These are phyloP conservation scores for Cephalotrichum gorgonifer DNA, from an alignment of 2,329 filamentous ascomycete species.

Conservation along the genomic window DNA sequence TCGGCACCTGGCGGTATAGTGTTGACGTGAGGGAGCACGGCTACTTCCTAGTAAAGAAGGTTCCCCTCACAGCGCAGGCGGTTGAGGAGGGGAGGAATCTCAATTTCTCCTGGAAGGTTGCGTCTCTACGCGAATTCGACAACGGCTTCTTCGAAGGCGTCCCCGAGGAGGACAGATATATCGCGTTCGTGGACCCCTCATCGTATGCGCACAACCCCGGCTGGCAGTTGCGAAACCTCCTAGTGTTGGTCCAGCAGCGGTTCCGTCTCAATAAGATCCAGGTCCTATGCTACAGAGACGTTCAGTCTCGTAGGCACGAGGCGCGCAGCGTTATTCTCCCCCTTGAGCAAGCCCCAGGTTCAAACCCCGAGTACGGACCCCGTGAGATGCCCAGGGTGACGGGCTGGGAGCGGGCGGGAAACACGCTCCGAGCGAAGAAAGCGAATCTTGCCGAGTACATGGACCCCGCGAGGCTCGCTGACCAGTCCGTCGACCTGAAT, in stretches of 20 bases:
- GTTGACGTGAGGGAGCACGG: slow-evolving; percentile 79
- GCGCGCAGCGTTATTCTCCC: slow-evolving; percentile 71
- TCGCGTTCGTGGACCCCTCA: slow-evolving; percentile 87
- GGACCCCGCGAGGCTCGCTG: slow-evolving; percentile 78
- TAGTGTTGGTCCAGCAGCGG: slow-evolving; percentile 73
- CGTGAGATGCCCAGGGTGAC: slow-evolving; percentile 74
- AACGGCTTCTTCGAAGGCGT: slow-evolving; percentile 74
- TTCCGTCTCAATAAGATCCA: slow-evolving; percentile 70
- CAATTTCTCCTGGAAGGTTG: slow-evolving; percentile 68
- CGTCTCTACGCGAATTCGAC: slow-evolving; percentile 68
- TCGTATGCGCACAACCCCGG: slow-evolving; percentile 80
- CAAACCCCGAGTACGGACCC: slow-evolving; percentile 14
- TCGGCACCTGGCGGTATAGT: slow-evolving; percentile 78
- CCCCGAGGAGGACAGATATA: slow-evolving; percentile 62
- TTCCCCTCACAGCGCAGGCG: slow-evolving; percentile 32
- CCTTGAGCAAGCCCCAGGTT: slow-evolving; percentile 39
- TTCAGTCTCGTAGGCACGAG: slow-evolving; percentile 65
- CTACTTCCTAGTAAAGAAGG: slow-evolving; percentile 88
- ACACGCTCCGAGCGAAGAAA: slow-evolving; percentile 59
- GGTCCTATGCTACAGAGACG: slow-evolving; percentile 84
- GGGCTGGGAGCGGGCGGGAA: slow-evolving; percentile 80
- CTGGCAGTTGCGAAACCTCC: slow-evolving; percentile 85
- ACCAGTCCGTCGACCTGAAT: slow-evolving; percentile 92
- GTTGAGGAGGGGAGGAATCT: slow-evolving; percentile 38
- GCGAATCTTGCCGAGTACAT: slow-evolving; percentile 87